These are phyloP conservation scores for Pseudotsuga menziesii DNA, from an alignment of 75 land plant species.

Conservation along the genomic window DNA sequence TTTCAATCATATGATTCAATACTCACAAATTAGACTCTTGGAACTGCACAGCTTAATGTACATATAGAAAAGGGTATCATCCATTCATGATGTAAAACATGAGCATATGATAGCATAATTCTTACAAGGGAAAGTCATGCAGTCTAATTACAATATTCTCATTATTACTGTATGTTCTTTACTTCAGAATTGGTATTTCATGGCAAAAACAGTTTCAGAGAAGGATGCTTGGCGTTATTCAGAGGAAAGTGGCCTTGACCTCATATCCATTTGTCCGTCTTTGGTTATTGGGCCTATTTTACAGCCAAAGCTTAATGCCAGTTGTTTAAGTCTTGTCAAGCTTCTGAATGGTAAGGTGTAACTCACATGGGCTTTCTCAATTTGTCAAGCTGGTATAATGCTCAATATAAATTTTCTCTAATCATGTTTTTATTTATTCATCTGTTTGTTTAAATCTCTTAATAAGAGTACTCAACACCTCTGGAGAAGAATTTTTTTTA, in stretches of 20 bases:
- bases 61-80: background rate
- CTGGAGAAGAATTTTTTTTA: too few relatives aligned
- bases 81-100: background rate
- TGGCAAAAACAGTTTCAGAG: constrained; percentile 80
- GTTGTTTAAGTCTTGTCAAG: constrained; percentile 34
- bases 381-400: too few relatives aligned
- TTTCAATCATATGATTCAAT: background rate
- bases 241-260: constrained; percentile 37
- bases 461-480: too few relatives aligned
- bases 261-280: constrained; percentile 63
- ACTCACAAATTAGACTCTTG: too few relatives aligned
- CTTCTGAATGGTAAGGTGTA: constrained; percentile 45
- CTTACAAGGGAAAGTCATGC: background rate
- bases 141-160: background rate
- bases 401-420: too few relatives aligned
- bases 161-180: background rate
- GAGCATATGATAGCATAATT: background rate
- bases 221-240: constrained; percentile 59
- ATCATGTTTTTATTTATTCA: too few relatives aligned
- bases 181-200: constrained; percentile 71
- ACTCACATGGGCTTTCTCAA: background rate
- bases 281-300: constrained; percentile 68
- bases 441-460: too few relatives aligned
- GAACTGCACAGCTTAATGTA: background rate
- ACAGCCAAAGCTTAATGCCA: constrained; percentile 64